Conservation (phyloP, 148 eudicot genomes). For the Diospyros kaki region DNA sequence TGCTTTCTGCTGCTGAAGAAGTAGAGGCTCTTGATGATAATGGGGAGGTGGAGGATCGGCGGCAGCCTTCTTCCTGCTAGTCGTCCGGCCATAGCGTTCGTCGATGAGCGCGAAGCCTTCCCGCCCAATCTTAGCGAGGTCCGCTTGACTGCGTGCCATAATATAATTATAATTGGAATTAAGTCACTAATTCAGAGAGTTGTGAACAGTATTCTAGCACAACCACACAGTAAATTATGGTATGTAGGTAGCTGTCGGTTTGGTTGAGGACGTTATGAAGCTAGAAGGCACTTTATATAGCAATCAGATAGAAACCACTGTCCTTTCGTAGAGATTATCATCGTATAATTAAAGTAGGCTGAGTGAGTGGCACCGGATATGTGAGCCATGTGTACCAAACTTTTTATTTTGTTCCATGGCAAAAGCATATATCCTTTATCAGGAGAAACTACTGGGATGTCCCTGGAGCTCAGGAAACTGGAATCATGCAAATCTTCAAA, state of each 20-base stretch:
- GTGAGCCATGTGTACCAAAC: no score
- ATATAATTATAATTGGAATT: not conserved
- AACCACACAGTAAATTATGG: no score
- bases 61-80: not conserved
- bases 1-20: not conserved
- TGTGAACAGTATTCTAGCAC: no score
- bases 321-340: not conserved
- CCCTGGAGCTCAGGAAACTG: no score
- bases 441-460: no score
- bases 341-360: no score
- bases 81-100: not conserved
- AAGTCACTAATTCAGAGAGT: no score
- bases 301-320: not conserved
- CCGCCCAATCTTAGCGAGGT: slow-evolving; percentile 10
- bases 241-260: not conserved
- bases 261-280: not conserved
- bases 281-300: slow-evolving; percentile 6
- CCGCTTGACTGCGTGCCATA: slow-evolving; percentile 12
- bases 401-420: no score
- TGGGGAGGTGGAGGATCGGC: not conserved
- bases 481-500: no score
- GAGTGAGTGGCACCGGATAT: no score
- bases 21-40: slow-evolving; percentile 4
- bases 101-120: slow-evolving; percentile 15
- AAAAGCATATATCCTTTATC: no score